Evolutionary conservation across 805 yeast genomes (phyloP).

Genomic region (Aciculoconidium aculeatum): DNA sequence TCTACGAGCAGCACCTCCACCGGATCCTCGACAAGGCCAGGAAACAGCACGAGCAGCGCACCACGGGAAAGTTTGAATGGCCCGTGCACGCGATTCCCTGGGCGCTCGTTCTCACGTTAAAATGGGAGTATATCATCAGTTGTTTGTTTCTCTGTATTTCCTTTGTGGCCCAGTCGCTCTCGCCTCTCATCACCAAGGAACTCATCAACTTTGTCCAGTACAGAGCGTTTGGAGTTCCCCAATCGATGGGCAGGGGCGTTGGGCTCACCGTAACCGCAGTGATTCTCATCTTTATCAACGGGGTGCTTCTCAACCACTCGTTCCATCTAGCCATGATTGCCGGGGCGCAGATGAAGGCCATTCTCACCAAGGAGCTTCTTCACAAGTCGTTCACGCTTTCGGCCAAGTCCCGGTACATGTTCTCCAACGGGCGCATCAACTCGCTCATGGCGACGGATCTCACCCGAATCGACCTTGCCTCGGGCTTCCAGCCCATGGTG

Average conservation of each 20-base stretch:
- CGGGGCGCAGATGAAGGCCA: constrained; percentile 37
- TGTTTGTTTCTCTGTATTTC: constrained; percentile 38
- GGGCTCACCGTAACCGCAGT: constrained; percentile 74
- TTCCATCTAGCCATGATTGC: constrained; percentile 38
- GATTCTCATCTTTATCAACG: constrained; percentile 41
- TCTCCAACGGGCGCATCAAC: constrained; percentile 35
- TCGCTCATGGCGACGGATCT: constrained; percentile 39
- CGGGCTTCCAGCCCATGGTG: constrained; percentile 39
- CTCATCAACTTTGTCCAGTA: constrained; percentile 60
- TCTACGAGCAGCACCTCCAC: constrained; percentile 21
- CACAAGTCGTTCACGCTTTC: constrained; percentile 34
- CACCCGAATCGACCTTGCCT: constrained; percentile 38
- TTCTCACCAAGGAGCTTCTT: constrained; percentile 34
- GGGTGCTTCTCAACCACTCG: constrained; percentile 35
- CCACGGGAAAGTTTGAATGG: constrained; percentile 29
- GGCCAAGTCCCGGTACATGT: constrained; percentile 26
- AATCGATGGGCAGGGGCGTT: constrained; percentile 52
- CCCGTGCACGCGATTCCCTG: constrained; percentile 31
- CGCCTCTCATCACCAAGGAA: constrained; percentile 61
- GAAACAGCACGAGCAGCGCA: constrained; percentile 14
- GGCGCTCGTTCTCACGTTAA: constrained; percentile 47
- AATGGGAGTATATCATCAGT: constrained; percentile 36
- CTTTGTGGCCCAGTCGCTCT: constrained; percentile 47
- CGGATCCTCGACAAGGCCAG: constrained; percentile 15
- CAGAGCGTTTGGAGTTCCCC: constrained; percentile 38